Evolutionary conservation across 768 basidiomycete genomes (phyloP), one percentile per base, ranked within the genome.

Genomic region (Pisolithus microcarpus): DNA sequence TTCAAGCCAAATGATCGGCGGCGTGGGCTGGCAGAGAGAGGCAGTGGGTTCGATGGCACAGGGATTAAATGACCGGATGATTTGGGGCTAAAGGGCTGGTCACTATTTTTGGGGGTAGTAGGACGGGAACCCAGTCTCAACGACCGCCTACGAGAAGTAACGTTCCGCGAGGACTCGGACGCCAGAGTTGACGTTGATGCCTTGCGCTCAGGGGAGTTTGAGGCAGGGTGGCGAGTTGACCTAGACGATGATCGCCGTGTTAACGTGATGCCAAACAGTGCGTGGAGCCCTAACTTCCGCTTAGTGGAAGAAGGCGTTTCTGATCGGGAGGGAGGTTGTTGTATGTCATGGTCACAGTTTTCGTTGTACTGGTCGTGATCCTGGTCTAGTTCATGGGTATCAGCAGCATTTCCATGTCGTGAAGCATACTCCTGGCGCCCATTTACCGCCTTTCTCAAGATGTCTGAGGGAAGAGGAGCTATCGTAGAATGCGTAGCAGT

Each of bases 401-500:
- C 39, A 26, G 52, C 53, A 0, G 49, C 43, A 26, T 38, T 55
- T 42, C 50, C 58, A 21, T 52, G 43, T 24, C 50, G 57, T 54
- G 44, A 44, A 23, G 51, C 37, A 36, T 62, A 65, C 15, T 55
- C 52, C 37, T 56, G 55, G 45, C 60, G 62, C 31, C 44, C n/a
- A n/a, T n/a, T n/a, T n/a, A n/a, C n/a, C n/a, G n/a, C 61, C n/a
- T 54, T 58, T 52, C 59, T 53, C 28, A 56, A n/a, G 19, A 50
- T 40, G 67, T 79, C 65, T 23, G 78, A 78, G 0, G 80, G 79
- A 15, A 70, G 68, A n/a, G 82, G 81, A 6, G 76, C 79, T 49
- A 80, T 71, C 5, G 84, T 84, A 18, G 77, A 73, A 58, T 78
- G 78, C 2, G 84, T 84, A 1, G 78, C 75, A 16, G 78, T 78